phyloP scores from a whole-genome alignment of 2,329 filamentous ascomycete species.

The Xylariaceae sp. region DNA sequence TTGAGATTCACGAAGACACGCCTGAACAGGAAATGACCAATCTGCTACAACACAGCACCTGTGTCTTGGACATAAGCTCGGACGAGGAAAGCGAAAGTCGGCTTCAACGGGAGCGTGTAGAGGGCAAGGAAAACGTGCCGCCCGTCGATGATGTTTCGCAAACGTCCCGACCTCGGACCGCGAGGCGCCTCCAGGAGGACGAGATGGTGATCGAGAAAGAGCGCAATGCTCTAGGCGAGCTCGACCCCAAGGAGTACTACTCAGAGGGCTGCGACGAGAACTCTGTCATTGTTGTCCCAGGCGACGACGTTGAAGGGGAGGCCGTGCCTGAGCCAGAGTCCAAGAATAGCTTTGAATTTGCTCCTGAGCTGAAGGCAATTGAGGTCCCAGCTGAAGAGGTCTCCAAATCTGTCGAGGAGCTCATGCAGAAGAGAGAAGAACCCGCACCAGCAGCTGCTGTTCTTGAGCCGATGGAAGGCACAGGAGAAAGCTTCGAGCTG shows the following conservation, averaged over 20 bases:
- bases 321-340: not conserved
- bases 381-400: not conserved
- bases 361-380: slow-evolving; percentile 25
- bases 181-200: slow-evolving; percentile 34
- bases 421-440: slow-evolving; percentile 34
- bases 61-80: slow-evolving; percentile 81
- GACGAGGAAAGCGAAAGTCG: slow-evolving; percentile 70
- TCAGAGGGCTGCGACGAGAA: slow-evolving; percentile 60
- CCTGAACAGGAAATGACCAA: slow-evolving; percentile 89
- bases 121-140: slow-evolving; percentile 89
- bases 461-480: slow-evolving; percentile 53
- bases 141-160: slow-evolving; percentile 63
- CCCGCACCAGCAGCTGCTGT: slow-evolving; percentile 40
- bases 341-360: slow-evolving; percentile 20
- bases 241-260: slow-evolving; percentile 65
- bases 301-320: slow-evolving; percentile 47
- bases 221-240: slow-evolving; percentile 62
- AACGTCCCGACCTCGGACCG: slow-evolving; percentile 37
- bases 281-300: slow-evolving; percentile 59
- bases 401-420: slow-evolving; percentile 29
- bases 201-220: slow-evolving; percentile 61
- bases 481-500: slow-evolving; percentile 59
- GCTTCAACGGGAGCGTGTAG: slow-evolving; percentile 45
- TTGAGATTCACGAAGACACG: slow-evolving; percentile 91
- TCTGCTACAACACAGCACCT: slow-evolving; percentile 85